phyloP scores from a whole-genome alignment of 306 rosid species.

The Pyrus bretschneideri region DNA sequence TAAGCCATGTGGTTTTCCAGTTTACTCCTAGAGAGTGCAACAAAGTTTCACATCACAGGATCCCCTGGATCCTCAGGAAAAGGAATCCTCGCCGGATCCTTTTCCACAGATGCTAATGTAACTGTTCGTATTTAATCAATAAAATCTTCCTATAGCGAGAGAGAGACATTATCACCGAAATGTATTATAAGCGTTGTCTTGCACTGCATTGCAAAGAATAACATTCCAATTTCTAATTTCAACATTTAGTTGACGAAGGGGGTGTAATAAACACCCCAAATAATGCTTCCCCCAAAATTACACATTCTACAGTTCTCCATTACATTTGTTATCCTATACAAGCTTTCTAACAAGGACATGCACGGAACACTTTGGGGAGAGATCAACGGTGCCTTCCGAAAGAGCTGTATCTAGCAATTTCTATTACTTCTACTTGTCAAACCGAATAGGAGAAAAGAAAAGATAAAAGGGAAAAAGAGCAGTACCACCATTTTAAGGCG shows the following conservation, averaged over 20 bases:
- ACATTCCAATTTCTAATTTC: slow-evolving; percentile 25
- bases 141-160: no score
- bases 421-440: slow-evolving; percentile 24
- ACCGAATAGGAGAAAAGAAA: background rate
- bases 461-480: background rate
- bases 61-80: no score
- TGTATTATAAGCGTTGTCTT: slow-evolving; percentile 1
- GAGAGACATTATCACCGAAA: background rate
- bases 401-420: slow-evolving; percentile 19
- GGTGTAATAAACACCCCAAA: slow-evolving; percentile 26
- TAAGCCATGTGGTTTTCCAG: background rate
- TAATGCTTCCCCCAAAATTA: slow-evolving; percentile 41
- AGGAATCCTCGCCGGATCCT: no score
- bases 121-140: no score
- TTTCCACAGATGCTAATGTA: no score
- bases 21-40: no score
- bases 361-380: slow-evolving; percentile 9
- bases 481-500: background rate
- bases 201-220: slow-evolving; percentile 49
- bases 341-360: slow-evolving; percentile 30
- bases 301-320: slow-evolving; percentile 23
- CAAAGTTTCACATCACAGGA: no score
- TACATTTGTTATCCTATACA: slow-evolving; percentile 31
- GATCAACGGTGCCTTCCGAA: slow-evolving; percentile 26
- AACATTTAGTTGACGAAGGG: slow-evolving; percentile 34